These are phyloP conservation scores for Fusarium duplospermum DNA, from an alignment of 2,329 filamentous ascomycete genomes.

Conservation along the genomic window DNA sequence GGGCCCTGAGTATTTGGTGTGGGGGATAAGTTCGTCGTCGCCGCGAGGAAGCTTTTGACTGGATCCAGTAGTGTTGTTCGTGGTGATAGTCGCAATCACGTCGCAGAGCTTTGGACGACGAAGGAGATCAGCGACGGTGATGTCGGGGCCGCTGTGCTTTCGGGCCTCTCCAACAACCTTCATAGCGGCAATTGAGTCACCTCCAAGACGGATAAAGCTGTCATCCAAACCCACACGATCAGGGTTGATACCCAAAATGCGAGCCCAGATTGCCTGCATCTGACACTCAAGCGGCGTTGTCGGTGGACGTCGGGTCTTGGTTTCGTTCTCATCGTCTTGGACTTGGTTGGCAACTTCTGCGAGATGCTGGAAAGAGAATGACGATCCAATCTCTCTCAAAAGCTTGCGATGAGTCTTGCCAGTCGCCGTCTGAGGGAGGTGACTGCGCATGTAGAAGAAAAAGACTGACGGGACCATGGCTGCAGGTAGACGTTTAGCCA, in stretches of 20 bases:
- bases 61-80: not conserved
- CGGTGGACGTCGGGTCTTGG: conserved; percentile 4
- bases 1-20: not conserved
- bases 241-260: conserved; percentile 48
- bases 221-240: conserved; percentile 54
- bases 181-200: conserved; percentile 64
- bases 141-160: conserved; percentile 1
- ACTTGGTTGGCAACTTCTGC: conserved; percentile 41
- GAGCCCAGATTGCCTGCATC: conserved; percentile 52
- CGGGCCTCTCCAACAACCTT: conserved; percentile 49
- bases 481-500: conserved; percentile 13
- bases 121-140: conserved; percentile 28
- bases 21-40: not conserved
- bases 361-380: conserved; percentile 50
- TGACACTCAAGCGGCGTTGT: conserved; percentile 22
- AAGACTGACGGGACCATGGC: conserved; percentile 34
- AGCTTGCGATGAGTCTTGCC: conserved; percentile 32
- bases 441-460: conserved; percentile 1
- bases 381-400: conserved; percentile 13
- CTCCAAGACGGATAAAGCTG: conserved; percentile 62
- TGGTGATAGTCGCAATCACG: not conserved
- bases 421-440: conserved; percentile 24
- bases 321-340: not conserved
- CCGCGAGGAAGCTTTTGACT: too few species aligned
- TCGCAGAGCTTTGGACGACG: conserved; percentile 1